A percentile compares a stretch with the other conserved stretches of the same genome.
Conservation (phyloP, 805 yeast genomes). For the Wickerhamiella spandovensis region DNA sequence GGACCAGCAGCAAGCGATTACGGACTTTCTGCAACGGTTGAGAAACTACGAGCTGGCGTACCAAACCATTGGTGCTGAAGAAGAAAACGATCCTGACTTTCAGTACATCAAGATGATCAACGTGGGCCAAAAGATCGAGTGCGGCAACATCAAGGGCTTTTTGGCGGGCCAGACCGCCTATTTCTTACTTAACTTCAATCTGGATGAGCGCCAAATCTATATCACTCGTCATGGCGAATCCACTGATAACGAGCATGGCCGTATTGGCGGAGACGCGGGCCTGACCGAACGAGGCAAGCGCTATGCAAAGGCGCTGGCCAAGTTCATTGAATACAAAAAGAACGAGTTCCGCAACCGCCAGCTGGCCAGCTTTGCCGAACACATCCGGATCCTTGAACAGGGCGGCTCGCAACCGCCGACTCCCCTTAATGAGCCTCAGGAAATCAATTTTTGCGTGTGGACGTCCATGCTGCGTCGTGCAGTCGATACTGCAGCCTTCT, state of each 20-base stretch:
- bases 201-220: slow-evolving; percentile 84
- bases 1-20: slow-evolving; percentile 68
- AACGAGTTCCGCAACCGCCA: slow-evolving; percentile 53
- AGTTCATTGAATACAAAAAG: slow-evolving; percentile 61
- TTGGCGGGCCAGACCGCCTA: slow-evolving; percentile 87
- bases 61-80: slow-evolving; percentile 75
- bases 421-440: slow-evolving; percentile 34
- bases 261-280: slow-evolving; percentile 83
- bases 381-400: slow-evolving; percentile 30
- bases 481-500: slow-evolving; percentile 61
- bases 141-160: slow-evolving; percentile 78
- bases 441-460: slow-evolving; percentile 81
- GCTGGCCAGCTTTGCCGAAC: slow-evolving; percentile 36
- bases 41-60: slow-evolving; percentile 78
- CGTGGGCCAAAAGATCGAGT: slow-evolving; percentile 87
- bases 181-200: slow-evolving; percentile 76
- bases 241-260: slow-evolving; percentile 68
- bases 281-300: slow-evolving; percentile 66
- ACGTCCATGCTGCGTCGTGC: slow-evolving; percentile 75
- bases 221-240: slow-evolving; percentile 92
- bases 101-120: slow-evolving; percentile 93
- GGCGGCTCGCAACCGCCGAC: slow-evolving; percentile 24
- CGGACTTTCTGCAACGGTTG: slow-evolving; percentile 71
- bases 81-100: slow-evolving; percentile 44
- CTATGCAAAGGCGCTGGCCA: slow-evolving; percentile 59